These are phyloP conservation scores for Xerocomellus dryophilus DNA, from an alignment of 768 basidiomycete genomes.

Conservation along the genomic window DNA sequence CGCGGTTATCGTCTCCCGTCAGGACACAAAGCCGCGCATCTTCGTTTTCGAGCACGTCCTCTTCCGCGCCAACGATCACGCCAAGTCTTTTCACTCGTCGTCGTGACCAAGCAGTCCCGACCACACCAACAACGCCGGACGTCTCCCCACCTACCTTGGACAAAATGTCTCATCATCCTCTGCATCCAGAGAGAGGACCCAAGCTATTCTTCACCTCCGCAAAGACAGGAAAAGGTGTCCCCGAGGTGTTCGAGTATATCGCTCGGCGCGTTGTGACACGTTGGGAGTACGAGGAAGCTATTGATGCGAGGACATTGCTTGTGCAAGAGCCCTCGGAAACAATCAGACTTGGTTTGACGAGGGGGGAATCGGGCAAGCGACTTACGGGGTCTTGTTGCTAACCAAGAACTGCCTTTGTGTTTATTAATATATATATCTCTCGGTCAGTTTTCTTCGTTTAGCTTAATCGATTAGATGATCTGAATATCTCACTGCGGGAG, in stretches of 20 bases:
- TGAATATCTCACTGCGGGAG: not conserved
- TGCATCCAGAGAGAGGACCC: conserved; percentile 49
- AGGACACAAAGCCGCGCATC: conserved; percentile 38
- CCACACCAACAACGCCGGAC: conserved; percentile 18
- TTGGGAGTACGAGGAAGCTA: conserved; percentile 66
- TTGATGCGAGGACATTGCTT: conserved; percentile 45
- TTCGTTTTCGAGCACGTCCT: conserved; percentile 30
- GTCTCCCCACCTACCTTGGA: conserved; percentile 9
- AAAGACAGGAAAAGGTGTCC: conserved; percentile 71
- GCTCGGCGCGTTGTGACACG: conserved; percentile 56
- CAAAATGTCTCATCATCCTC: conserved; percentile 10
- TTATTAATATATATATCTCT: conserved; percentile 24
- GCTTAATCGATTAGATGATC: not conserved
- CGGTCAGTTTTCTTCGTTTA: not conserved
- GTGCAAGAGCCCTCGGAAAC: conserved; percentile 39
- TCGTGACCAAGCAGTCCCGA: conserved; percentile 16
- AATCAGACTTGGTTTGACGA: conserved; percentile 33
- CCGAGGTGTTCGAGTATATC: conserved; percentile 75
- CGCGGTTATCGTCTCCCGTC: conserved; percentile 28
- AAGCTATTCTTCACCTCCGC: conserved; percentile 74
- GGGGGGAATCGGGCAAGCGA: conserved; percentile 9
- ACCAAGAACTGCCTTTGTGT: not conserved
- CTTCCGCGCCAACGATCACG: conserved; percentile 56
- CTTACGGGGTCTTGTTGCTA: conserved; percentile 21
- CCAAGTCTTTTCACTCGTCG: conserved; percentile 51